A percentile compares a stretch with the other conserved stretches of the same genome.
phyloP scores from a whole-genome alignment of 345 rosid species.

The Salix koriyanagi region DNA sequence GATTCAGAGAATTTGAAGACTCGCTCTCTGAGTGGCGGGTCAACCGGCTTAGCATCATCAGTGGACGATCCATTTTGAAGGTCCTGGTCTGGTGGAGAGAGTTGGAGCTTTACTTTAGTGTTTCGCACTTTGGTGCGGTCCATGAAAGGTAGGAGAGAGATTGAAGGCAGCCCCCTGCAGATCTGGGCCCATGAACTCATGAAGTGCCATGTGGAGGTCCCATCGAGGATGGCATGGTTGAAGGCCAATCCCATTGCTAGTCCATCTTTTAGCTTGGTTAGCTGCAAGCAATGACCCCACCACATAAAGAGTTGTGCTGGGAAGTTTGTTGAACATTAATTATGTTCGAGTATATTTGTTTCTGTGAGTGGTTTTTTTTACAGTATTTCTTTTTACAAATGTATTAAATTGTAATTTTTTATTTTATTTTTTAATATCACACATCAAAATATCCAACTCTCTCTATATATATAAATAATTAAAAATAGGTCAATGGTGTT shows the following conservation, averaged over 20 bases:
- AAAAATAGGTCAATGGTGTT: too few species aligned
- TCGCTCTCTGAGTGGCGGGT: conserved; percentile 49
- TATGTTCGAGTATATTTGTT: too few species aligned
- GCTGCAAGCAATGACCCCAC: conserved; percentile 30
- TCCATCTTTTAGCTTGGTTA: conserved; percentile 82
- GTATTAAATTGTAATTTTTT: too few species aligned
- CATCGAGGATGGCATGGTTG: conserved; percentile 89
- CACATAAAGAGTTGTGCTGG: too few species aligned
- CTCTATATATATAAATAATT: too few species aligned
- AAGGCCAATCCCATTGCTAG: conserved; percentile 87
- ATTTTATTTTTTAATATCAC: too few species aligned
- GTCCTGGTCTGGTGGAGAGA: conserved; percentile 32
- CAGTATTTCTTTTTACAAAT: too few species aligned
- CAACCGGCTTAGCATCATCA: conserved; percentile 12
- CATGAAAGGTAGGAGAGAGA: conserved; percentile 56
- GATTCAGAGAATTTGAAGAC: conserved; percentile 76
- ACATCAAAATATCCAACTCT: too few species aligned
- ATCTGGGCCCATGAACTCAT: conserved; percentile 85
- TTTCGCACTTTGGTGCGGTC: conserved; percentile 73
- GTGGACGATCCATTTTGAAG: conserved; percentile 36
- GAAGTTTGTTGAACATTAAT: too few species aligned
- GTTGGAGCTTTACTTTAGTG: conserved; percentile 75
- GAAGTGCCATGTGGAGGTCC: conserved; percentile 93
- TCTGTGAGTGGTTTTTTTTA: too few species aligned
- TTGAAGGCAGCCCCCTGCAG: conserved; percentile 45